A percentile compares a stretch with the other conserved stretches of the same genome.
These are phyloP conservation scores for Camellia lanceoleosa DNA, from an alignment of 148 eudicot genomes.

Conservation along the genomic window DNA sequence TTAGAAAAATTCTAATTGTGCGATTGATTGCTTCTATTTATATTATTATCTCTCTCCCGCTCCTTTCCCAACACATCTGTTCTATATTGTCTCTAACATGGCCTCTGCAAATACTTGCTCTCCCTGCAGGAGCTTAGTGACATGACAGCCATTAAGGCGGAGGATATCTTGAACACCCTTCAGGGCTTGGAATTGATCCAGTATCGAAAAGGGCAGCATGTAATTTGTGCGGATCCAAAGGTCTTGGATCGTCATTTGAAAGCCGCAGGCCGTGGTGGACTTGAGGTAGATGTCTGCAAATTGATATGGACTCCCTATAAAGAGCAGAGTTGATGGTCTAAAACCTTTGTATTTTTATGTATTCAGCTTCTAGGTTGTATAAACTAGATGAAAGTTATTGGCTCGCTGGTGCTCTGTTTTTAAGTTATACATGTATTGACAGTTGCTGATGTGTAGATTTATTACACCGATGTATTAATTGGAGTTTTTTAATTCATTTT, in stretches of 20 bases:
- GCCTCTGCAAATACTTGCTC: not conserved
- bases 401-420: not conserved
- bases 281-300: constrained; percentile 82
- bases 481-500: not conserved
- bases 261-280: constrained; percentile 97
- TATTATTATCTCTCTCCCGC: no score
- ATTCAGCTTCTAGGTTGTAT: not conserved
- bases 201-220: constrained; percentile 94
- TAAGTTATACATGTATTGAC: not conserved
- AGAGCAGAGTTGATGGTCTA: constrained; percentile 62
- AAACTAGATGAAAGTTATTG: constrained; percentile 1
- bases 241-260: constrained; percentile 93
- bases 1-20: no score
- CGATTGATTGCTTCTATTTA: no score
- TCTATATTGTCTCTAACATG: not conserved
- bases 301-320: constrained; percentile 96
- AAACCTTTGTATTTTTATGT: not conserved
- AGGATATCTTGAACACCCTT: constrained; percentile 82
- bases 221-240: constrained; percentile 94
- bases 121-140: constrained; percentile 82
- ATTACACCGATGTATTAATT: not conserved
- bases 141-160: constrained; percentile 95
- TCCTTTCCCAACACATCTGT: not conserved
- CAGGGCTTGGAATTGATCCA: constrained; percentile 87
- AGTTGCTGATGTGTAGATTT: not conserved